A percentile compares a stretch with the other conserved stretches of the same genome.
These are phyloP conservation scores for Ajuga reptans DNA, from an alignment of 305 asterid species.

Conservation along the genomic window DNA sequence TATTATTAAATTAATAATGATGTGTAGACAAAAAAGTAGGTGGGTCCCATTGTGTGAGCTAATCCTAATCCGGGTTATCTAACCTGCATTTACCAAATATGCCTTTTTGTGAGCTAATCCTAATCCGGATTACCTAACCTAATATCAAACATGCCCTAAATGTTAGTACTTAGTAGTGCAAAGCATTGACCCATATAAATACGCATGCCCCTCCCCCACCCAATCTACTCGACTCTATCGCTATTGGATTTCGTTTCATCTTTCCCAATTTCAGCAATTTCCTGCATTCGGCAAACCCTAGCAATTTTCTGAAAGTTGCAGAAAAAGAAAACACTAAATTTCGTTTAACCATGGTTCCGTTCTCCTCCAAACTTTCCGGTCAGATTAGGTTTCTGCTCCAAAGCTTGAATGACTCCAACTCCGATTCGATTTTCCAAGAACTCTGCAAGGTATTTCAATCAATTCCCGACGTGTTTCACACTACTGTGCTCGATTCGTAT, in stretches of 20 bases:
- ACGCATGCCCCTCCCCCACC: background rate
- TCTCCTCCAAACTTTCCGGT: constrained; percentile 41
- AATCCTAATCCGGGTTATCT: too few species aligned
- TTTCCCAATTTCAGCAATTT: constrained; percentile 12
- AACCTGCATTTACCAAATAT: too few species aligned
- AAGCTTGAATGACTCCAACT: constrained; percentile 65
- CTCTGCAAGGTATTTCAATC: constrained; percentile 50
- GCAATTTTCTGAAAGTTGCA: background rate
- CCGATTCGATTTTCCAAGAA: constrained; percentile 58
- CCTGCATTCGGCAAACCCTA: constrained; percentile 33
- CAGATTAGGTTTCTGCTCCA: constrained; percentile 74
- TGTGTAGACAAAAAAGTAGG: too few species aligned
- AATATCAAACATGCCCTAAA: too few species aligned
- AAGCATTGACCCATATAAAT: background rate
- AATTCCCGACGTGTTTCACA: background rate
- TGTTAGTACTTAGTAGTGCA: too few species aligned
- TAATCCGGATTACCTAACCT: too few species aligned
- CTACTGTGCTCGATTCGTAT: background rate
- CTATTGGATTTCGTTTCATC: constrained; percentile 9
- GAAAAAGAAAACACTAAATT: constrained; percentile 1
- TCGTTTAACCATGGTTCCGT: constrained; percentile 48
- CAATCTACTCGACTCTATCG: constrained; percentile 16
- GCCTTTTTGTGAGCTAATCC: too few species aligned
- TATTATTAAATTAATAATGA: too few species aligned
- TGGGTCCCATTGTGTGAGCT: too few species aligned